These are phyloP conservation scores for Aspergillus sp. DNA, from an alignment of 2,329 filamentous ascomycete species.

Conservation along the genomic window DNA sequence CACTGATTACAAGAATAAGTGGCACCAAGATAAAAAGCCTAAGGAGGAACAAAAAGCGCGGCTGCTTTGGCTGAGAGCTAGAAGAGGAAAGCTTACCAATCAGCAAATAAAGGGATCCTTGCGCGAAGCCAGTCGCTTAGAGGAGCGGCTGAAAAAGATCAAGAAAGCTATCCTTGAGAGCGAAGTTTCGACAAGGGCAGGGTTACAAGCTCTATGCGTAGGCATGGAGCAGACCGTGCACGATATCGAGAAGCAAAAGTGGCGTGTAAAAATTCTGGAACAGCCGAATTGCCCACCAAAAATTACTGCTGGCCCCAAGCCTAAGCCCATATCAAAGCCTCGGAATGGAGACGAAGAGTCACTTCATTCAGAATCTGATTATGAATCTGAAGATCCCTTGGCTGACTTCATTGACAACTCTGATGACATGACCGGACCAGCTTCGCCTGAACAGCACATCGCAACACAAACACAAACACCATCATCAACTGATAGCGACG, in stretches of 20 bases:
- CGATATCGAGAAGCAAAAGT: constrained; percentile 45
- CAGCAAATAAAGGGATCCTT: constrained; percentile 43
- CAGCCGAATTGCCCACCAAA: constrained; percentile 25
- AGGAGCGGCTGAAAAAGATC: constrained; percentile 53
- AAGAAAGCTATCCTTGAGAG: constrained; percentile 49
- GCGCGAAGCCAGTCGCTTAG: constrained; percentile 38
- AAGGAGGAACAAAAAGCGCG: constrained; percentile 55
- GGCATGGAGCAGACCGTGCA: constrained; percentile 62
- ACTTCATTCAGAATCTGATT: constrained; percentile 24
- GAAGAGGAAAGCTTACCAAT: constrained; percentile 34
- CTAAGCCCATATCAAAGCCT: constrained; percentile 2
- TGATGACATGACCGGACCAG: neutral
- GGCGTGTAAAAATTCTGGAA: constrained; percentile 41
- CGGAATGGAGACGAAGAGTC: constrained; percentile 27
- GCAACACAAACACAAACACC: neutral
- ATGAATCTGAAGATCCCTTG: constrained; percentile 9
- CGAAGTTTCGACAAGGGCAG: constrained; percentile 48
- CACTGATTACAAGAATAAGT: constrained; percentile 46
- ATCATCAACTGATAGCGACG: constrained; percentile 13
- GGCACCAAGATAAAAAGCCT: constrained; percentile 56
- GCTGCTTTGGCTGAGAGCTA: constrained; percentile 57
- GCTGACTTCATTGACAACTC: constrained; percentile 27
- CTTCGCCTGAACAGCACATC: neutral
- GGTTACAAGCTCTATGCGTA: constrained; percentile 53
- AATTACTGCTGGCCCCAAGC: constrained; percentile 10